phyloP scores from a whole-genome alignment of 75 land plant species.

The Gnetum montanum region DNA sequence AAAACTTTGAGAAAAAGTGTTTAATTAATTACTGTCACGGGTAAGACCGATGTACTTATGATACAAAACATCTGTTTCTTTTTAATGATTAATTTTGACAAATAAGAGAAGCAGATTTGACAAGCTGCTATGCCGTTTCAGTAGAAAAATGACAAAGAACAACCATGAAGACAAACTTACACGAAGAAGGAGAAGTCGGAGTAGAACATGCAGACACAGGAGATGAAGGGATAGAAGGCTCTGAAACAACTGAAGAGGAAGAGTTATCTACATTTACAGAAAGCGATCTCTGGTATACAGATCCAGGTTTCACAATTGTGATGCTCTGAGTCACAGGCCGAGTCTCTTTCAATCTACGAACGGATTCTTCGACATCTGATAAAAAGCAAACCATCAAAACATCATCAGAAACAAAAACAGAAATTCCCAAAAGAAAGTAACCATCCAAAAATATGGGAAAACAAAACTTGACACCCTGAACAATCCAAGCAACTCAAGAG shows the following conservation, averaged over 20 bases:
- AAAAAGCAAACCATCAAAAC: not conserved
- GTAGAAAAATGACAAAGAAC: too few relatives aligned
- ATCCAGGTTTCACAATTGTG: constrained; percentile 12
- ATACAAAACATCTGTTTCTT: too few relatives aligned
- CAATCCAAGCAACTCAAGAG: too few relatives aligned
- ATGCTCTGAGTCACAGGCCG: constrained; percentile 13
- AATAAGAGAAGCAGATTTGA: too few relatives aligned
- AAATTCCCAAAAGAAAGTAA: not conserved
- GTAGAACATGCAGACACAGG: too few relatives aligned
- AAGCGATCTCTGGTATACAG: not conserved
- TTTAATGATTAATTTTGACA: too few relatives aligned
- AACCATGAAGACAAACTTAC: not conserved
- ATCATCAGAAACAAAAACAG: not conserved
- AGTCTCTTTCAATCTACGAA: not conserved
- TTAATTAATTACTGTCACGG: too few relatives aligned
- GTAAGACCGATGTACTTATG: too few relatives aligned
- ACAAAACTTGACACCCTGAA: not conserved
- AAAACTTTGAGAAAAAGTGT: too few relatives aligned
- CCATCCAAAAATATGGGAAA: not conserved
- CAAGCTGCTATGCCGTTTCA: too few relatives aligned
- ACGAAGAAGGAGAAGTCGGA: not conserved
- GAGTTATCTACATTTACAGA: not conserved
- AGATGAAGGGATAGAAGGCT: not conserved
- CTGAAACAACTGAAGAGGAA: too few relatives aligned
- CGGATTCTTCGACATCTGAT: not conserved